Evolutionary conservation across 257 asterid species (phyloP).

Genomic region (Paraleonurus japonicus): DNA sequence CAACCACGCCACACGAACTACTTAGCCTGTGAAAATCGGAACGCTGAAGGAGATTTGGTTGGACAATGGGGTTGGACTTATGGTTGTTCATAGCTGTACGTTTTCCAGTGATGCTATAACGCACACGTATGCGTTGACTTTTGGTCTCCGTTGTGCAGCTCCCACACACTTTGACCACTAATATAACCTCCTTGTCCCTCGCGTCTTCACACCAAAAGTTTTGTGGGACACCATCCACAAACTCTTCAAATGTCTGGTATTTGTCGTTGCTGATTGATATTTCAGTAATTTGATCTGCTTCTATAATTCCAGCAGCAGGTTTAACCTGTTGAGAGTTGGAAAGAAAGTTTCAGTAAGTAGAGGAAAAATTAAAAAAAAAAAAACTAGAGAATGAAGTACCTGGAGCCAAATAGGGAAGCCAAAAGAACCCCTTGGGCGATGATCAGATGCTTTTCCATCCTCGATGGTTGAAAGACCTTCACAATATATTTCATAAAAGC

Average conservation of each 20-base stretch:
- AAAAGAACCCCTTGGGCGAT: slow-evolving; percentile 75
- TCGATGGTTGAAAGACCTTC: slow-evolving; percentile 72
- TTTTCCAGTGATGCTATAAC: slow-evolving; percentile 70
- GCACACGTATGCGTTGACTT: slow-evolving; percentile 75
- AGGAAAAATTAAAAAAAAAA: not conserved
- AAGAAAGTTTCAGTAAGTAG: not conserved
- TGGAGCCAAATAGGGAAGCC: slow-evolving; percentile 97
- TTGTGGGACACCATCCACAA: slow-evolving; percentile 81
- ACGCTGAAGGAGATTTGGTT: slow-evolving; percentile 63
- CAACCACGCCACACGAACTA: slow-evolving; percentile 63
- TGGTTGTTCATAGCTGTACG: slow-evolving; percentile 42
- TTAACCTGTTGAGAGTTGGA: slow-evolving; percentile 51
- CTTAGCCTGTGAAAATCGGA: slow-evolving; percentile 60
- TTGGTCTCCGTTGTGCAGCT: slow-evolving; percentile 56
- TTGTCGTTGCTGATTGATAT: slow-evolving; percentile 72
- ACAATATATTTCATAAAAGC: slow-evolving; percentile 70
- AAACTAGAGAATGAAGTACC: slow-evolving; percentile 45
- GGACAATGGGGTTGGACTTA: slow-evolving; percentile 27
- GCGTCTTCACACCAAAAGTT: slow-evolving; percentile 95
- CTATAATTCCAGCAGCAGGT: slow-evolving; percentile 78
- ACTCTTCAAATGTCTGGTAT: slow-evolving; percentile 81
- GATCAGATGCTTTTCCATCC: slow-evolving; percentile 73
- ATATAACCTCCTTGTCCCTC: slow-evolving; percentile 83
- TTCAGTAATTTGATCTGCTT: slow-evolving; percentile 68
- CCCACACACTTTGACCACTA: slow-evolving; percentile 56